Evolutionary conservation across 2,329 filamentous ascomycete species (phyloP), one percentile per base, ranked within the genome.

Genomic region (Xylaria polymorpha): DNA sequence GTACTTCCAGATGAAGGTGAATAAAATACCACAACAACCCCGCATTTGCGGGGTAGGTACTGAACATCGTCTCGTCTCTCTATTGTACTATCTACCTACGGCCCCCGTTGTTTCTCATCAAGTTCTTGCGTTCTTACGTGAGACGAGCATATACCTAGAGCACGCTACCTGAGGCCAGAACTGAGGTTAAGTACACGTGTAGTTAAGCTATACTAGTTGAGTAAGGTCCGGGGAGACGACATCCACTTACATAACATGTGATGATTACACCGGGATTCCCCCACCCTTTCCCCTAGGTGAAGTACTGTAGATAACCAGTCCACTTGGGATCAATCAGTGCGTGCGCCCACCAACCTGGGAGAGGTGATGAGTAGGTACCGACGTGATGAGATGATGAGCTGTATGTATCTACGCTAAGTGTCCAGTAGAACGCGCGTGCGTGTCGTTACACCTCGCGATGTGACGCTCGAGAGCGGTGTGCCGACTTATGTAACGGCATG

Each of bases 381-480:
- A n/a, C n/a, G n/a, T n/a, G n/a, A 50, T 48, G 22, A 58, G 5
- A n/a, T 25, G 56, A 15, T 41, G 37, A 46, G 41, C 56, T 39
- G 37, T 48, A 44, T 18, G n/a, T 20, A 29, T 55, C 29, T 37
- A 20, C 25, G 50, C 50, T 10, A n/a, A 10, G 2, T 35, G 5
- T 6, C 48, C 32, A 35, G 51, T 5, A 55, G 25, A 51, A 3
- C 25, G 48, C 22, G 15, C 8, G 50, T 53, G 15, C 14, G 18
- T 53, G 18, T 32, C 9, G 29, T n/a, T 53, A 53, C 50, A 32
- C n/a, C 15, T 64, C 37, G 15, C 55, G 48, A 68, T 68, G 66
- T 55, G 39, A 59, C 61, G 25, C 43, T 53, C 25, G 53, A 59
- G 53, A 39, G 66, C 66, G 66, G 66, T 68, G 66, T 65, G 66